A percentile compares a stretch with the other conserved stretches of the same genome.
These are phyloP conservation scores for Paecilomyces niveus DNA, from an alignment of 2,329 filamentous ascomycete species.

Conservation along the genomic window DNA sequence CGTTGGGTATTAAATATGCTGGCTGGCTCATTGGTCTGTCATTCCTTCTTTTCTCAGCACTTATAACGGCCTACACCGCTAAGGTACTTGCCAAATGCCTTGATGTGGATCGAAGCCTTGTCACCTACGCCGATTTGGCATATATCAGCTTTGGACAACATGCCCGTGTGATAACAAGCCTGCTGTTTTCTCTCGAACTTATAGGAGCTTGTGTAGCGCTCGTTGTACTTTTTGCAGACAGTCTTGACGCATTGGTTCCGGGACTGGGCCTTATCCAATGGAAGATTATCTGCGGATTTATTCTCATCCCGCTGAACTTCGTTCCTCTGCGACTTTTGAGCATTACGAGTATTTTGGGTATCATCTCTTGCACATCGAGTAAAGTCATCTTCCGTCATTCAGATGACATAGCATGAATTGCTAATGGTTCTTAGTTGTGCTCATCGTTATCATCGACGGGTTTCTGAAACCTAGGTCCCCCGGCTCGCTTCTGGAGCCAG, in stretches of 20 bases:
- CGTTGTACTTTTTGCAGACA: constrained; percentile 89
- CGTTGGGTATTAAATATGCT: constrained; percentile 77
- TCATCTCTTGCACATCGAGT: constrained; percentile 83
- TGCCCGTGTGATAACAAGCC: constrained; percentile 72
- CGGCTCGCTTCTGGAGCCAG: constrained; percentile 76
- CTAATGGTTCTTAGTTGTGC: constrained; percentile 57
- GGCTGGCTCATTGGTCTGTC: constrained; percentile 79
- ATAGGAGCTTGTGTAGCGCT: constrained; percentile 83
- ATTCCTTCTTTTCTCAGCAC: constrained; percentile 66
- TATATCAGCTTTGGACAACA: constrained; percentile 81
- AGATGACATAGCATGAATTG: not conserved
- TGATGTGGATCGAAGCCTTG: constrained; percentile 73
- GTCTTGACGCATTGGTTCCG: constrained; percentile 70
- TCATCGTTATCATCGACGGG: constrained; percentile 79
- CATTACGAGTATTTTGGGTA: constrained; percentile 88
- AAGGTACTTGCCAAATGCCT: constrained; percentile 80
- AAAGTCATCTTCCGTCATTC: constrained; percentile 37
- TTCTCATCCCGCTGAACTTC: constrained; percentile 77
- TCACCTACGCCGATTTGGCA: constrained; percentile 91
- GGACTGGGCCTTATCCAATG: constrained; percentile 62
- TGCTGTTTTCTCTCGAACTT: constrained; percentile 82
- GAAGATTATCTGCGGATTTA: constrained; percentile 75
- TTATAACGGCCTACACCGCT: constrained; percentile 78
- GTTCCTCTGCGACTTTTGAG: constrained; percentile 76
- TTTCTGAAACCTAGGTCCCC: constrained; percentile 70